These are phyloP conservation scores for Melanomma pulvis-pyrius DNA, from an alignment of 495 filamentous ascomycete species.

Conservation along the genomic window DNA sequence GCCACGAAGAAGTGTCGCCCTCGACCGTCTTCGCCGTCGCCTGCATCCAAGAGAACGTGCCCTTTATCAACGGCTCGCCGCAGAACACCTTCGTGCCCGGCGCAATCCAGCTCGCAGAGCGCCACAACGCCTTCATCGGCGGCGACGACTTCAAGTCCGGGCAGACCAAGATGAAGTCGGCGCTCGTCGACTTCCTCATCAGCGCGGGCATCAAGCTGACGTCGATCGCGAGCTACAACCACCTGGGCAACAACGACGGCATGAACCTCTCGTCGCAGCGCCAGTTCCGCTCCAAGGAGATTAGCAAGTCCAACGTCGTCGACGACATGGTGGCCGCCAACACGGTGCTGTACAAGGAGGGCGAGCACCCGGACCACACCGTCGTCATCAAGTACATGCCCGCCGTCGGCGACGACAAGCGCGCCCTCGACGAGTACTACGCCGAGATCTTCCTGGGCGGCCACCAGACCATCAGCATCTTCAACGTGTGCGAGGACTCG, in stretches of 20 bases:
- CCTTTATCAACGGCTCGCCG: slow-evolving; percentile 99
- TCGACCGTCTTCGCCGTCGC: slow-evolving; percentile 96
- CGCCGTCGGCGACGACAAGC: slow-evolving; percentile 98
- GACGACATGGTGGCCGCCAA: slow-evolving; percentile 99
- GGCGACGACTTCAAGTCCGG: slow-evolving; percentile 99
- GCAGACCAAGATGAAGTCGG: slow-evolving; percentile 99
- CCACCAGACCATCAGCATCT: slow-evolving; percentile 96
- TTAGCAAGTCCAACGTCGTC: slow-evolving; percentile 97
- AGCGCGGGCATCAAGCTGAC: slow-evolving; percentile 98
- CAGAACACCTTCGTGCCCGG: slow-evolving; percentile 99
- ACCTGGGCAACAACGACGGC: slow-evolving; percentile 98
- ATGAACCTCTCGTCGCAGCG: slow-evolving; percentile 96
- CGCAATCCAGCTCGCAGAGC: slow-evolving; percentile 85
- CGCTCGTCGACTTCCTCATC: slow-evolving; percentile 97
- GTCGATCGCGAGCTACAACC: slow-evolving; percentile 98
- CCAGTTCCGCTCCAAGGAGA: slow-evolving; percentile 99
- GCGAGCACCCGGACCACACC: slow-evolving; percentile 55
- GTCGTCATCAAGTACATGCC: slow-evolving; percentile 84
- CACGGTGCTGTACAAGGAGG: slow-evolving; percentile 80
- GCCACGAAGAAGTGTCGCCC: slow-evolving; percentile 86
- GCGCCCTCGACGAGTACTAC: slow-evolving; percentile 97
- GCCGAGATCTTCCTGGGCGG: slow-evolving; percentile 99
- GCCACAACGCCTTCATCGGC: slow-evolving; percentile 86
- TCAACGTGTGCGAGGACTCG: slow-evolving; percentile 99
- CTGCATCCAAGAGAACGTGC: slow-evolving; percentile 82